Conservation (phyloP, 768 basidiomycete species). For the Amanita rubescens region DNA sequence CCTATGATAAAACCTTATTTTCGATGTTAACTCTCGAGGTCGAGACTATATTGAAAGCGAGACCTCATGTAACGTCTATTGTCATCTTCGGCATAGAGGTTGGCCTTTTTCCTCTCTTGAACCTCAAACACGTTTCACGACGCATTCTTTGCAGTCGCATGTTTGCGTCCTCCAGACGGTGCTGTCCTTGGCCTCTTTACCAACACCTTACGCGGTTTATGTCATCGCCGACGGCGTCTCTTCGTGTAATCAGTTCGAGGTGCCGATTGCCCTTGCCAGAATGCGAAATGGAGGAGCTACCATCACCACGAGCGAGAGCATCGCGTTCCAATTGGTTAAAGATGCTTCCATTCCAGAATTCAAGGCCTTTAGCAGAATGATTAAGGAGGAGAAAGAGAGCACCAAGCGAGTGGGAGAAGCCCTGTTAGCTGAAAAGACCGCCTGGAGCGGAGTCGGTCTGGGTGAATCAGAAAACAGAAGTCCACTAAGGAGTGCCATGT, state of each 20-base stretch:
- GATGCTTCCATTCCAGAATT: constrained; percentile 62
- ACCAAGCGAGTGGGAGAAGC: constrained; percentile 39
- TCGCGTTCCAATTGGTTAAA: constrained; percentile 66
- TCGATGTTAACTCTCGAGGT: constrained; percentile 79
- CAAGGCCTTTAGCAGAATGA: constrained; percentile 59
- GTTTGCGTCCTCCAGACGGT: constrained; percentile 85
- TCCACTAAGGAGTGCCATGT: background rate
- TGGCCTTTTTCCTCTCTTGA: constrained; percentile 14
- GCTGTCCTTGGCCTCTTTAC: constrained; percentile 57
- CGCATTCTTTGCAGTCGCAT: constrained; percentile 54
- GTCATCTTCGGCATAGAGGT: constrained; percentile 90
- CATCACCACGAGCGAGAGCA: constrained; percentile 76
- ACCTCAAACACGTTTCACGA: background rate
- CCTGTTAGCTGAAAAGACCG: background rate
- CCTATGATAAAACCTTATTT: constrained; percentile 74
- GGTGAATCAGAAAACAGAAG: background rate
- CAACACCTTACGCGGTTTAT: constrained; percentile 43
- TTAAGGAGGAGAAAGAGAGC: constrained; percentile 71
- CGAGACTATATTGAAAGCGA: constrained; percentile 36
- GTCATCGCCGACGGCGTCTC: constrained; percentile 83
- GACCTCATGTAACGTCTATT: constrained; percentile 45
- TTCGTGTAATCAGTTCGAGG: constrained; percentile 72
- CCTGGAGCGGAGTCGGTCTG: background rate
- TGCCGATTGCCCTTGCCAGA: constrained; percentile 63
- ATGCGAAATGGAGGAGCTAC: constrained; percentile 69